Conservation (phyloP, 2,329 filamentous ascomycete genomes). For the Monilinia laxa region DNA sequence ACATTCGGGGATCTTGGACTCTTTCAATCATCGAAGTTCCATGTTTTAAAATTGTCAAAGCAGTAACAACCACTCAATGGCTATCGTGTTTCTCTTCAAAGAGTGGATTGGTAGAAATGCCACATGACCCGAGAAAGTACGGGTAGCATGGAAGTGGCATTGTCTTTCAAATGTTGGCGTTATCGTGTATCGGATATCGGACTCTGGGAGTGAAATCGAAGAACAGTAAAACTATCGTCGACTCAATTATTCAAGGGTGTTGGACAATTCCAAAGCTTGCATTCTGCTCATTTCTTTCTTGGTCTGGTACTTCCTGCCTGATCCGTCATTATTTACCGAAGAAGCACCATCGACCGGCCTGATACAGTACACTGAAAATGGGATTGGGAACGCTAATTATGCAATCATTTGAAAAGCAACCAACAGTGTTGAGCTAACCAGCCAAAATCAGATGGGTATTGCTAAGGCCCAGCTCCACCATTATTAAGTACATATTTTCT, state of each 20-base stretch:
- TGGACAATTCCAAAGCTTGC: conserved; percentile 7
- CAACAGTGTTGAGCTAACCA: too few species aligned
- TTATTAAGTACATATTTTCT: conserved; percentile 38
- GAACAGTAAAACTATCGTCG: background rate
- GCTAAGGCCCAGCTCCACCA: conserved; percentile 27
- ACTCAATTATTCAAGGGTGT: background rate
- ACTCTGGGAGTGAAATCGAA: background rate
- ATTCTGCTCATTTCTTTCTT: background rate
- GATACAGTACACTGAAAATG: background rate
- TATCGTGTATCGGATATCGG: background rate
- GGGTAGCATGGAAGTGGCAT: background rate
- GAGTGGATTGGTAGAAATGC: background rate
- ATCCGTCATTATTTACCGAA: conserved; percentile 12
- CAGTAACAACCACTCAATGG: conserved; percentile 1
- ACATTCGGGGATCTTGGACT: background rate
- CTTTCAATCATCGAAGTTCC: background rate
- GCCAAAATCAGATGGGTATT: conserved; percentile 24
- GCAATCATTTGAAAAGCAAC: conserved; percentile 6
- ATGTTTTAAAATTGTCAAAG: background rate
- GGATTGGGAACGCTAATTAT: conserved; percentile 4
- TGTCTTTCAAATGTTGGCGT: background rate
- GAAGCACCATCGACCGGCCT: conserved; percentile 10
- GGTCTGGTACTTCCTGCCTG: background rate
- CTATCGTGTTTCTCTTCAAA: conserved; percentile 11
- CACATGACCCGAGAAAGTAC: background rate